Percentiles rank a stretch among this genome's conserved stretches.
Conservation (phyloP, 148 eudicot species). For the Camellia lanceoleosa region DNA sequence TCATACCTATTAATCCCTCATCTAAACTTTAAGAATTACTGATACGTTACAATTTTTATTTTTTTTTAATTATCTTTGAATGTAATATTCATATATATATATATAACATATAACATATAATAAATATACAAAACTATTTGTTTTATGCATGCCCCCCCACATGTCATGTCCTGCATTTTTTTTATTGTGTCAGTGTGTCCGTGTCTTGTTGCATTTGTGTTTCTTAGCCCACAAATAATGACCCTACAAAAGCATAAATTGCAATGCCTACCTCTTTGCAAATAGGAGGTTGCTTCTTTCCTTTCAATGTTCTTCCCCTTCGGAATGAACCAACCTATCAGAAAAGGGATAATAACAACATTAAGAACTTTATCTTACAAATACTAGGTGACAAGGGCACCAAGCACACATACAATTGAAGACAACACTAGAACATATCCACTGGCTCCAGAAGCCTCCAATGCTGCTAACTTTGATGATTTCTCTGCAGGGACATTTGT, state of each 20-base stretch:
- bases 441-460: constrained; percentile 80
- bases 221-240: no score
- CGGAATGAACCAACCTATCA: constrained; percentile 79
- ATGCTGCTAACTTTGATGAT: constrained; percentile 60
- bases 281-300: constrained; percentile 68
- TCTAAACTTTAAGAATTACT: no score
- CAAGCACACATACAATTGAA: constrained; percentile 60
- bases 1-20: no score
- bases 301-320: constrained; percentile 67
- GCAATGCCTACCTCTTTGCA: constrained; percentile 63
- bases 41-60: no score
- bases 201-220: no score
- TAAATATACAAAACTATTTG: no score
- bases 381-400: constrained; percentile 4
- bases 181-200: no score
- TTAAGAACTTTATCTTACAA: neutral
- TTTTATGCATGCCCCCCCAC: no score
- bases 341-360: neutral
- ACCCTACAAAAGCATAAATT: neutral
- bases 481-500: constrained; percentile 43
- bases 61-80: no score
- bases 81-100: no score
- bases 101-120: no score
- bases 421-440: constrained; percentile 75
- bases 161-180: no score